Conservation (phyloP, 2,329 filamentous ascomycete genomes). For the Diplodia intermedia region DNA sequence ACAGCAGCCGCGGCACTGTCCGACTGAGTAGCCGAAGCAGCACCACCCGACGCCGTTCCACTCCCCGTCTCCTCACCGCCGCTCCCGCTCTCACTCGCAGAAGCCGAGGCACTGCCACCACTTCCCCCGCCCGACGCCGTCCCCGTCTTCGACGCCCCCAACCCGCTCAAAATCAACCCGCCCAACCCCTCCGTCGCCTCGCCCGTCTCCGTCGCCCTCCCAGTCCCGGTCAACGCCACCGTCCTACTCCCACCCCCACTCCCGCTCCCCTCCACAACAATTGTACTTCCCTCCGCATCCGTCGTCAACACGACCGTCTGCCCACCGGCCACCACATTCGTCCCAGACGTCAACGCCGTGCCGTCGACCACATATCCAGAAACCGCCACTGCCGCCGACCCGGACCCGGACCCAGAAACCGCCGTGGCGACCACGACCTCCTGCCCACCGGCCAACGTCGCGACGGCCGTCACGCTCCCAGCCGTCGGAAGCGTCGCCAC, state of each 20-base stretch:
- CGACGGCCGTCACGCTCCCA: background rate
- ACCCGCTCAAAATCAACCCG: slow-evolving; percentile 7
- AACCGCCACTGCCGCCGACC: background rate
- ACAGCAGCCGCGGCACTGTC: background rate
- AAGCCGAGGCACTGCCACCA: background rate
- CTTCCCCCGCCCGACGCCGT: background rate
- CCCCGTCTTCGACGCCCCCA: background rate
- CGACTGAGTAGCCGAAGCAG: background rate
- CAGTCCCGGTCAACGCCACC: background rate
- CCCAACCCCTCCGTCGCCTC: background rate
- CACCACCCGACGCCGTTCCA: background rate
- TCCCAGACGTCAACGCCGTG: background rate
- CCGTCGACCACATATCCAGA: background rate
- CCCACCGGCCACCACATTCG: slow-evolving; percentile 1
- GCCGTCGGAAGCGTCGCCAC: background rate
- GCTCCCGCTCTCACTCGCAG: background rate
- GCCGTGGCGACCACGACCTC: background rate
- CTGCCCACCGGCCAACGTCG: background rate
- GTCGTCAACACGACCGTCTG: slow-evolving; percentile 15
- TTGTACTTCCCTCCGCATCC: background rate
- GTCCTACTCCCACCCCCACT: background rate
- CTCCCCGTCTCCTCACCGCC: background rate
- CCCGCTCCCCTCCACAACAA: background rate
- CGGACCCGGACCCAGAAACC: background rate
- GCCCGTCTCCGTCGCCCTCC: background rate